Evolutionary conservation across 805 yeast genomes (phyloP).

Genomic region (Kazachstania viticola): DNA sequence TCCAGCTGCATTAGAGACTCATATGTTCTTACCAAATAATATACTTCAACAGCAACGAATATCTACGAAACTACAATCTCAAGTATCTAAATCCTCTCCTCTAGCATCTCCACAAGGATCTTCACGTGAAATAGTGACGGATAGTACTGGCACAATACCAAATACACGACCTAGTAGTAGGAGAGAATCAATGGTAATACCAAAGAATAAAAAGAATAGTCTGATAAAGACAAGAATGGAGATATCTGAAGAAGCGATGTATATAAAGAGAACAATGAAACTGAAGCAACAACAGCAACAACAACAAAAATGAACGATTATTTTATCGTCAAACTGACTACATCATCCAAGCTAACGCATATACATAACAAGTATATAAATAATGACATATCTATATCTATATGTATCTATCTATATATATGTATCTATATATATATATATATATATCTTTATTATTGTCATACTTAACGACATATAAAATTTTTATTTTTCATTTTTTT

Average conservation of each 20-base stretch:
- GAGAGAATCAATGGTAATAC: constrained; percentile 25
- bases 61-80: not conserved
- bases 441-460: too few relatives aligned
- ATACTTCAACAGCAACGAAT: constrained; percentile 14
- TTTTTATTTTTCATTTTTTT: too few relatives aligned
- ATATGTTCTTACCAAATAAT: constrained; percentile 46
- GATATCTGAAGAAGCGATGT: constrained; percentile 22
- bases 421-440: not conserved
- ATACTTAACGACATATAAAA: too few relatives aligned
- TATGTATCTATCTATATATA: too few relatives aligned
- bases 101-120: too few relatives aligned
- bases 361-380: too few relatives aligned
- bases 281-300: not conserved
- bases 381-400: too few relatives aligned
- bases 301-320: too few relatives aligned
- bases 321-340: too few relatives aligned
- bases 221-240: constrained; percentile 26
- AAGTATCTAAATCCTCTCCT: too few relatives aligned
- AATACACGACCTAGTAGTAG: constrained; percentile 4
- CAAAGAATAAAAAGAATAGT: constrained; percentile 17
- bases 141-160: not conserved
- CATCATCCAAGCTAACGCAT: too few relatives aligned
- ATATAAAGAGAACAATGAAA: constrained; percentile 1
- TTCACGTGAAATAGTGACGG: not conserved
- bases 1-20: constrained; percentile 52